Conservation (phyloP, 495 filamentous ascomycete genomes). For the Penicillium subrubescens region DNA sequence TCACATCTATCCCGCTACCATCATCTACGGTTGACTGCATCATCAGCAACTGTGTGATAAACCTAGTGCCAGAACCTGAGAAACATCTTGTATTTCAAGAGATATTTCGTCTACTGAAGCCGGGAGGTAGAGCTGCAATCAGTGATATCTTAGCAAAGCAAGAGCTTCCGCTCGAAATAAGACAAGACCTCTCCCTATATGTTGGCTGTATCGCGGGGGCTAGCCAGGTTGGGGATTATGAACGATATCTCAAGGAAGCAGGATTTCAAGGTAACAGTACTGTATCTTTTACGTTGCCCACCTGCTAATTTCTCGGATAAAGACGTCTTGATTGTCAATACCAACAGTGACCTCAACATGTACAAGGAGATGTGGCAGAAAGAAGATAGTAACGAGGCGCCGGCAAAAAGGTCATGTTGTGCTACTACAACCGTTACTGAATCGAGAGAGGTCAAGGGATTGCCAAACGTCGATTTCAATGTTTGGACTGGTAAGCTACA, state of each 20-base stretch:
- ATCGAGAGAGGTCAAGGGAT: neutral
- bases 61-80: conserved; percentile 60
- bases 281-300: neutral
- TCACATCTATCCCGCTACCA: conserved; percentile 53
- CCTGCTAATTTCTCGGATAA: neutral
- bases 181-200: conserved; percentile 51
- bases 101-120: conserved; percentile 61
- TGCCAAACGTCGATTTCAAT: conserved; percentile 13
- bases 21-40: conserved; percentile 53
- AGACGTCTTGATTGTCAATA: conserved; percentile 58
- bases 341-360: conserved; percentile 56
- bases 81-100: conserved; percentile 60
- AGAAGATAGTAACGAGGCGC: neutral
- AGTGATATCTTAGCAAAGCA: conserved; percentile 62
- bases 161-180: conserved; percentile 50
- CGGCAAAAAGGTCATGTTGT: neutral
- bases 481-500: conserved; percentile 15
- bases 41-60: conserved; percentile 66
- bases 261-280: conserved; percentile 54
- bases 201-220: conserved; percentile 64
- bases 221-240: conserved; percentile 54
- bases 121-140: conserved; percentile 65
- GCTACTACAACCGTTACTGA: neutral
- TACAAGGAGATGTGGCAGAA: conserved; percentile 39
- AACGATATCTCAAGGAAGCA: conserved; percentile 51